These are phyloP conservation scores for Rhodotorula sp. DNA, from an alignment of 1,284 basidiomycete species.

Conservation along the genomic window DNA sequence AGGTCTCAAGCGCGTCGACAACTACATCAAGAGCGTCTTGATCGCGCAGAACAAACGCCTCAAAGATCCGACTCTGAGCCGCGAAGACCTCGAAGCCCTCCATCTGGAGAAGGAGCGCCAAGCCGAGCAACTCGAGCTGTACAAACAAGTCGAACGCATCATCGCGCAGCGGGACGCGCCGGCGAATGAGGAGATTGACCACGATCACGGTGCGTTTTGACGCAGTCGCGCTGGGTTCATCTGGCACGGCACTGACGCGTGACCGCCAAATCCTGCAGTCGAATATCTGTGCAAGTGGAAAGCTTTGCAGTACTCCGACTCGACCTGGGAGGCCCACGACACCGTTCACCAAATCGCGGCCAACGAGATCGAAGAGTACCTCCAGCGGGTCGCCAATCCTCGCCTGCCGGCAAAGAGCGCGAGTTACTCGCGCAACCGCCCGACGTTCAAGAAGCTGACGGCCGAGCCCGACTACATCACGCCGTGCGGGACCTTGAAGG, in stretches of 20 bases:
- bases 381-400: constrained; percentile 71
- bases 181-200: constrained; percentile 59
- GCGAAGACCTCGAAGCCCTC: constrained; percentile 81
- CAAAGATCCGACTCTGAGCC: constrained; percentile 65
- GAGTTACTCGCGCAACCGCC: constrained; percentile 69
- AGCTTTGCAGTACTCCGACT: constrained; percentile 88
- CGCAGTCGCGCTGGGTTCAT: not conserved
- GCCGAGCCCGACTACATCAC: constrained; percentile 88
- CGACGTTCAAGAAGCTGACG: constrained; percentile 78
- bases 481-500: constrained; percentile 80
- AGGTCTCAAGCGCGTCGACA: constrained; percentile 95
- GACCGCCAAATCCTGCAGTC: constrained; percentile 48
- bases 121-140: constrained; percentile 84
- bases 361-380: constrained; percentile 76
- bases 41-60: constrained; percentile 71
- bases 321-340: constrained; percentile 85
- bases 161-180: constrained; percentile 74
- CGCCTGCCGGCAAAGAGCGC: constrained; percentile 85
- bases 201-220: constrained; percentile 47
- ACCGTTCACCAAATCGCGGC: constrained; percentile 50
- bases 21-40: constrained; percentile 82
- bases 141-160: constrained; percentile 88
- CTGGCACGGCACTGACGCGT: not conserved
- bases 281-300: constrained; percentile 99
- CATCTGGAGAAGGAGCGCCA: constrained; percentile 82